These are phyloP conservation scores for Boletus rubroflammeus DNA, from an alignment of 768 basidiomycete species.

Conservation along the genomic window DNA sequence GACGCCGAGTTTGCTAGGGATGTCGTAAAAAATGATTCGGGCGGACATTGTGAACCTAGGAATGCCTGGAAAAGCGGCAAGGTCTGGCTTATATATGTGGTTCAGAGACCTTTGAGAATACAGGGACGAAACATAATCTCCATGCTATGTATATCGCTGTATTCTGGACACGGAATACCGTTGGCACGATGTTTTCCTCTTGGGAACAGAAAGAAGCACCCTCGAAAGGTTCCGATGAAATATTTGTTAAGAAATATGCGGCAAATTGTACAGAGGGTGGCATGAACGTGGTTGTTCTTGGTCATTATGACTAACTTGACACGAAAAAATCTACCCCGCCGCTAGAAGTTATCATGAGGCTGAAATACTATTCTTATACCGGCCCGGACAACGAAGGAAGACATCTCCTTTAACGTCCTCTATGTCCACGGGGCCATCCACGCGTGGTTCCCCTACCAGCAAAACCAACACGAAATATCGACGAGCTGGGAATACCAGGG, in stretches of 20 bases:
- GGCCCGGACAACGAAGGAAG: background rate
- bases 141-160: conserved; percentile 5
- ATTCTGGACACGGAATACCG: background rate
- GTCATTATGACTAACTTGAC: conserved; percentile 15
- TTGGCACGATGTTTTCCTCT: background rate
- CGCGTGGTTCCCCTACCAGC: conserved; percentile 49
- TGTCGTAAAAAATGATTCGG: conserved; percentile 43
- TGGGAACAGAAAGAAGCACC: background rate
- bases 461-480: conserved; percentile 53
- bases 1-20: conserved; percentile 31
- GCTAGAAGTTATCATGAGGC: background rate
- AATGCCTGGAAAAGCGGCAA: background rate
- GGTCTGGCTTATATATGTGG: conserved; percentile 5
- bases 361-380: conserved; percentile 9
- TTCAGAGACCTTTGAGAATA: background rate
- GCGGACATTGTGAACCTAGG: conserved; percentile 19
- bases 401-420: conserved; percentile 11
- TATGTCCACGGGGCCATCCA: conserved; percentile 21
- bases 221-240: background rate
- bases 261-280: background rate
- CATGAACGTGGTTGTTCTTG: conserved; percentile 1
- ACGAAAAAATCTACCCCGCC: conserved; percentile 4
- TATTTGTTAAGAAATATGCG: background rate
- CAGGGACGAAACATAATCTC: background rate
- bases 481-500: conserved; percentile 13